Percentiles rank a stretch among this genome's conserved stretches.
Conservation (phyloP, 352 stramenopile species). For the Globisporangium uncinulatum region DNA sequence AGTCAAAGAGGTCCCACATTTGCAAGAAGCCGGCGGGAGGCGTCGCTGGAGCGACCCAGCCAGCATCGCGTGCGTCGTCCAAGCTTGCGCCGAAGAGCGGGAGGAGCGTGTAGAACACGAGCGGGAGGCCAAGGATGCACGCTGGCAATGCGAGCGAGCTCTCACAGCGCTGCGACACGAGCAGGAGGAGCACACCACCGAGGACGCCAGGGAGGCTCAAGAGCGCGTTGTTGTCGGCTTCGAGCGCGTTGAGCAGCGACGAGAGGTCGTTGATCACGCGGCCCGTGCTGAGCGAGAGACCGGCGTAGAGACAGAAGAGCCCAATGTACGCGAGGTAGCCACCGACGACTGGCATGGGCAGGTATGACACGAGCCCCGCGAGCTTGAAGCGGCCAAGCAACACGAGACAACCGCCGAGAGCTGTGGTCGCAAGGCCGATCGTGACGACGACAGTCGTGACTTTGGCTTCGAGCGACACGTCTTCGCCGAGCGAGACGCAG, state of each 20-base stretch:
- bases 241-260: slow-evolving; percentile 69
- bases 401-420: slow-evolving; percentile 92
- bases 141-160: slow-evolving; percentile 69
- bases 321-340: slow-evolving; percentile 98
- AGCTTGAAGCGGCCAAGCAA: slow-evolving; percentile 92
- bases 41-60: slow-evolving; percentile 87
- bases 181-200: slow-evolving; percentile 76
- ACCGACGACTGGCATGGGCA: slow-evolving; percentile 96
- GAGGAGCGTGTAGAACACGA: slow-evolving; percentile 90
- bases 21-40: slow-evolving; percentile 52
- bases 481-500: slow-evolving; percentile 66
- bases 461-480: slow-evolving; percentile 61
- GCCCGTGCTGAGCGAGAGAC: slow-evolving; percentile 89
- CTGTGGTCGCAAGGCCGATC: slow-evolving; percentile 87
- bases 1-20: slow-evolving; percentile 90
- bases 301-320: slow-evolving; percentile 93
- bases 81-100: slow-evolving; percentile 70
- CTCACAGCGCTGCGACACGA: slow-evolving; percentile 75
- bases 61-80: slow-evolving; percentile 86
- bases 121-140: slow-evolving; percentile 84
- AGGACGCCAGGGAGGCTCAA: slow-evolving; percentile 81
- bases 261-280: slow-evolving; percentile 85
- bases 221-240: slow-evolving; percentile 71
- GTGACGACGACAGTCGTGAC: slow-evolving; percentile 94
- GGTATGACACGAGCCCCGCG: slow-evolving; percentile 93